These are phyloP conservation scores for Melanomma pulvis-pyrius DNA, from an alignment of 495 filamentous ascomycete species.

Conservation along the genomic window DNA sequence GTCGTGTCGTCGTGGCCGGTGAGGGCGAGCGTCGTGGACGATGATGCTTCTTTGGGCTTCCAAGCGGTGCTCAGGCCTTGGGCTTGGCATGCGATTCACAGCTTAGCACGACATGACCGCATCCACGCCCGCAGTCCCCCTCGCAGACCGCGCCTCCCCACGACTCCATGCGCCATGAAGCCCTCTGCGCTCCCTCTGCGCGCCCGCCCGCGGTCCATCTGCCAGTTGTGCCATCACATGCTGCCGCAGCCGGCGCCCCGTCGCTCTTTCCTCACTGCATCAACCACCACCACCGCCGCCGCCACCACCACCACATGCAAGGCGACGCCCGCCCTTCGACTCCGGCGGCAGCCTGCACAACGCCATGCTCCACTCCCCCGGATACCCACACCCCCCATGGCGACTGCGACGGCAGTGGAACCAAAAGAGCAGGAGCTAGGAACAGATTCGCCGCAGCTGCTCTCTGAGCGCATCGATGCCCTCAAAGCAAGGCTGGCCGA, in stretches of 20 bases:
- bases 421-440: slow-evolving; percentile 13
- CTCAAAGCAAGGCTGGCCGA: slow-evolving; percentile 10
- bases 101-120: slow-evolving; percentile 17
- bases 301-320: slow-evolving; percentile 5
- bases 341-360: slow-evolving; percentile 16
- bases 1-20: slow-evolving; percentile 1
- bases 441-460: background rate
- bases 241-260: slow-evolving; percentile 31
- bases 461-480: background rate
- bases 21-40: background rate
- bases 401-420: background rate
- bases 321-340: slow-evolving; percentile 20
- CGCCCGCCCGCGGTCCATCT: slow-evolving; percentile 25
- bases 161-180: slow-evolving; percentile 27
- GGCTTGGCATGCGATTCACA: slow-evolving; percentile 15
- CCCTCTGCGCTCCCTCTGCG: slow-evolving; percentile 23
- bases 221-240: slow-evolving; percentile 37
- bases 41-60: slow-evolving; percentile 26
- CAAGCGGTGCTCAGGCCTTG: slow-evolving; percentile 1
- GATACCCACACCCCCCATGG: slow-evolving; percentile 8
- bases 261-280: slow-evolving; percentile 23
- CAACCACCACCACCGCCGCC: slow-evolving; percentile 5
- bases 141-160: background rate
- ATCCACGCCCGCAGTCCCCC: background rate
- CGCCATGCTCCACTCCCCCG: slow-evolving; percentile 4